These are phyloP conservation scores for Kwoniella sp. DNA, from an alignment of 768 basidiomycete species.

Conservation along the genomic window DNA sequence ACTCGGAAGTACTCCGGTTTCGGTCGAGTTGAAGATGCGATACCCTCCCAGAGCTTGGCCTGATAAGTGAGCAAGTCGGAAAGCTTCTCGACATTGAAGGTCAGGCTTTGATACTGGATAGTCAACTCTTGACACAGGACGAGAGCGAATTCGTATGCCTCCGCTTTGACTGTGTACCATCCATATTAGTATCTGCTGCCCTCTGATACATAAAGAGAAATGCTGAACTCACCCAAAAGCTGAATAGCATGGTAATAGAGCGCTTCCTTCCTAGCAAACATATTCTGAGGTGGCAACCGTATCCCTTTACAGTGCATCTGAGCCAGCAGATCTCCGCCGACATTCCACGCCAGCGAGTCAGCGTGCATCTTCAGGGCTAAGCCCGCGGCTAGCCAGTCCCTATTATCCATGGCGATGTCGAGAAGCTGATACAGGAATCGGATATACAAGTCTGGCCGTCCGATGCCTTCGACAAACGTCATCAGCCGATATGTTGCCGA, in stretches of 20 bases:
- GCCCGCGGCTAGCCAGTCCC: conserved; percentile 58
- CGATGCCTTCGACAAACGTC: conserved; percentile 89
- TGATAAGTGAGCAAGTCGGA: conserved; percentile 82
- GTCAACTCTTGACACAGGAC: conserved; percentile 89
- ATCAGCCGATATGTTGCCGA: conserved; percentile 85
- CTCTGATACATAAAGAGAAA: too few species aligned
- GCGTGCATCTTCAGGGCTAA: conserved; percentile 89
- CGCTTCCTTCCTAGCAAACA: conserved; percentile 91
- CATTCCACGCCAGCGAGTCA: conserved; percentile 84
- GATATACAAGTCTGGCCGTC: conserved; percentile 87
- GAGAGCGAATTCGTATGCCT: conserved; percentile 94
- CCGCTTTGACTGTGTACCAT: conserved; percentile 70
- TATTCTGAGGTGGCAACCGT: conserved; percentile 82
- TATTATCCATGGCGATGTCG: conserved; percentile 50
- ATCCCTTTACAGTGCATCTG: conserved; percentile 53
- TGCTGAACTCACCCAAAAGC: conserved; percentile 64
- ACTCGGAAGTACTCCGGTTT: conserved; percentile 92
- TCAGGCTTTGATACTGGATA: conserved; percentile 78
- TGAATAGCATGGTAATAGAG: conserved; percentile 87
- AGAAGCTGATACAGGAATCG: conserved; percentile 95
- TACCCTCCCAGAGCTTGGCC: conserved; percentile 80
- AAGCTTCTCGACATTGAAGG: conserved; percentile 83
- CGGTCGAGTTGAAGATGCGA: conserved; percentile 68
- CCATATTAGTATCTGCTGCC: too few species aligned
- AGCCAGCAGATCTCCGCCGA: conserved; percentile 26